phyloP scores from a whole-genome alignment of 257 asterid species.

The Solanum chaucha region DNA sequence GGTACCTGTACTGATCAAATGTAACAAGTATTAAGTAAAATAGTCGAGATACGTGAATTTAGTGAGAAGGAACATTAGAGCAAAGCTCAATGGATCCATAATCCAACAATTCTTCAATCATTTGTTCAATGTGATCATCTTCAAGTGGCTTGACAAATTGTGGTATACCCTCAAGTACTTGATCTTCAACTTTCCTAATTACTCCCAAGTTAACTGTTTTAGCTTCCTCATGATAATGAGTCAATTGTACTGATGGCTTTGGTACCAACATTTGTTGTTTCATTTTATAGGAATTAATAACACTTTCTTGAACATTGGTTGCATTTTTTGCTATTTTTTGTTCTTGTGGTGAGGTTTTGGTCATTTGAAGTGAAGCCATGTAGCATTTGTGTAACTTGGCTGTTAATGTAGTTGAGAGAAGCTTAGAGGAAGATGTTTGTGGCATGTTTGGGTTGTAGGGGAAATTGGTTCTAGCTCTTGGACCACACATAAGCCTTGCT shows the following conservation, averaged over 20 bases:
- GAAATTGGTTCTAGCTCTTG: slow-evolving; percentile 75
- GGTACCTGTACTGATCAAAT: not conserved
- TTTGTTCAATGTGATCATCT: slow-evolving; percentile 75
- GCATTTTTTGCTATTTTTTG: not conserved
- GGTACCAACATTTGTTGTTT: not conserved
- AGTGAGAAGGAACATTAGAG: slow-evolving; percentile 17
- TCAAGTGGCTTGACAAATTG: slow-evolving; percentile 31
- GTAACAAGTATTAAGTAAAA: not conserved
- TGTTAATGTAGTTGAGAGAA: slow-evolving; percentile 58
- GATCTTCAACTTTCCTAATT: not conserved
- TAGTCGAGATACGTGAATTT: not conserved
- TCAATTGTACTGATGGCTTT: not conserved
- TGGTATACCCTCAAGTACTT: not conserved
- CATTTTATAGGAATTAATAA: not conserved
- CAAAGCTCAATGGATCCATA: slow-evolving; percentile 63
- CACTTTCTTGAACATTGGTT: not conserved
- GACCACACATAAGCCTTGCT: slow-evolving; percentile 76
- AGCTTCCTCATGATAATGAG: not conserved
- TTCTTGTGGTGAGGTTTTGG: slow-evolving; percentile 8
- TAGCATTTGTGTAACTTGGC: slow-evolving; percentile 85
- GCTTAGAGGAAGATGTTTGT: slow-evolving; percentile 37
- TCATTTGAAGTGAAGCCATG: slow-evolving; percentile 45
- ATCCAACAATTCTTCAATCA: slow-evolving; percentile 80
- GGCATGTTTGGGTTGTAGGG: slow-evolving; percentile 42
- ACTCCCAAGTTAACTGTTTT: not conserved